Conservation (phyloP, 2,329 filamentous ascomycete species). For the Sarocladium brachiariae region DNA sequence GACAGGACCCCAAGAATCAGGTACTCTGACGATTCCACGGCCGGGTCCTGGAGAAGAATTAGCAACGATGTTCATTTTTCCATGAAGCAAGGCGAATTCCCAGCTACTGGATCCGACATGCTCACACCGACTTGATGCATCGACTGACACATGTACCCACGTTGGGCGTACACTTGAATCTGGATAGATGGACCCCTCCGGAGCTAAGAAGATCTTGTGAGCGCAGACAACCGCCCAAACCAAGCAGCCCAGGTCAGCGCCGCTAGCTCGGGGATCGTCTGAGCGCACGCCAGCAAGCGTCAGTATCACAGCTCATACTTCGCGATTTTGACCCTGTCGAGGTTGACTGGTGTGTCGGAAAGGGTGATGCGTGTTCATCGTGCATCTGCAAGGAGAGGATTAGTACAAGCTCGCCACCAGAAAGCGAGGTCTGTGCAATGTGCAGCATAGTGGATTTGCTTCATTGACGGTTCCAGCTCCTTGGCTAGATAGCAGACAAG, state of each 20-base stretch:
- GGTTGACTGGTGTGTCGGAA: background rate
- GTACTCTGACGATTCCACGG: too few species aligned
- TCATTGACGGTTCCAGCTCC: background rate
- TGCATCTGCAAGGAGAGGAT: conserved; percentile 2
- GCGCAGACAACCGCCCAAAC: conserved; percentile 9
- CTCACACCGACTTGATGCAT: background rate
- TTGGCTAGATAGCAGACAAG: background rate
- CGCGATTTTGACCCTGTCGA: conserved; percentile 5
- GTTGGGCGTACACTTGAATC: background rate
- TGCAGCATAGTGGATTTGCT: background rate
- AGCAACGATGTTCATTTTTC: too few species aligned
- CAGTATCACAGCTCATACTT: background rate
- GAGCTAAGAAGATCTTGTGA: conserved; percentile 1
- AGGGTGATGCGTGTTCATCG: background rate
- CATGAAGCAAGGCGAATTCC: background rate
- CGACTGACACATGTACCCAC: background rate
- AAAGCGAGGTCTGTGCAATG: background rate
- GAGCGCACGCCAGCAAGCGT: background rate
- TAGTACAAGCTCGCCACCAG: background rate
- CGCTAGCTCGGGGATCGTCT: conserved; percentile 1
- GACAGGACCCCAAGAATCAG: too few species aligned
- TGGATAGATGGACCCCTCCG: background rate
- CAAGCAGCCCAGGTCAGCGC: conserved; percentile 4
- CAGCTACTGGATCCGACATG: background rate
- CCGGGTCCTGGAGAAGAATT: too few species aligned